Evolutionary conservation across 2,329 filamentous ascomycete genomes (phyloP).

Genomic region (Fusarium fujikuroi): DNA sequence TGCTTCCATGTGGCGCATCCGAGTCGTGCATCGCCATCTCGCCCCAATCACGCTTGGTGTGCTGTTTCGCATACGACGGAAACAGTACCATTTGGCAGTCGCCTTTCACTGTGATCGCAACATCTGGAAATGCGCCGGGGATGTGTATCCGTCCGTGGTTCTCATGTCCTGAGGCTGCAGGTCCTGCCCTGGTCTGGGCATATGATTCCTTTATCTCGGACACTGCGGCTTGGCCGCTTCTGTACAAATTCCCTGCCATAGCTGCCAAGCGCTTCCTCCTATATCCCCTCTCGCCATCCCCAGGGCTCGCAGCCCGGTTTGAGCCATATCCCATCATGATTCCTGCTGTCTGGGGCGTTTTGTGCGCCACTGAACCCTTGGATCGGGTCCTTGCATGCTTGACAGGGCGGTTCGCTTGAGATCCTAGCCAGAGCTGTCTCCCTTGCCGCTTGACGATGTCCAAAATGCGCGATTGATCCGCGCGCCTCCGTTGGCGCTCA

Average conservation of each 20-base stretch:
- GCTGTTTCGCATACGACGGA: conserved; percentile 87
- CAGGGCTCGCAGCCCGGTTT: conserved; percentile 43
- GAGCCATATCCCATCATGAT: conserved; percentile 45
- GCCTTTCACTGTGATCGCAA: conserved; percentile 80
- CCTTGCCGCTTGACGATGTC: conserved; percentile 55
- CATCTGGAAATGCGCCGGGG: conserved; percentile 84
- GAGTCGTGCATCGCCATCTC: conserved; percentile 44
- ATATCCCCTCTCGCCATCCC: conserved; percentile 70
- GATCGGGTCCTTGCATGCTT: conserved; percentile 50
- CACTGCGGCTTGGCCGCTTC: conserved; percentile 66
- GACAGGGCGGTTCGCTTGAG: conserved; percentile 41
- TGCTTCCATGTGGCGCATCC: conserved; percentile 51
- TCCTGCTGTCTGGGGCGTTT: conserved; percentile 44
- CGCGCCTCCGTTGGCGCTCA: conserved; percentile 67
- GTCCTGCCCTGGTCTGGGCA: conserved; percentile 60
- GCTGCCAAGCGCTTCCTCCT: conserved; percentile 80
- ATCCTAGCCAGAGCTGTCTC: conserved; percentile 59
- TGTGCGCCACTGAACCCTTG: conserved; percentile 45
- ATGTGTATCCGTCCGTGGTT: conserved; percentile 57
- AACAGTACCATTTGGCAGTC: conserved; percentile 95
- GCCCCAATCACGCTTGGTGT: conserved; percentile 64
- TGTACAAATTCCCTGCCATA: conserved; percentile 67
- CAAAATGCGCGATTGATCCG: conserved; percentile 59
- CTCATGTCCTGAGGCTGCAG: conserved; percentile 45
- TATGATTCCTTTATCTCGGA: conserved; percentile 69